These are phyloP conservation scores for Podaxis rugospora DNA, from an alignment of 768 basidiomycete genomes.

Conservation along the genomic window DNA sequence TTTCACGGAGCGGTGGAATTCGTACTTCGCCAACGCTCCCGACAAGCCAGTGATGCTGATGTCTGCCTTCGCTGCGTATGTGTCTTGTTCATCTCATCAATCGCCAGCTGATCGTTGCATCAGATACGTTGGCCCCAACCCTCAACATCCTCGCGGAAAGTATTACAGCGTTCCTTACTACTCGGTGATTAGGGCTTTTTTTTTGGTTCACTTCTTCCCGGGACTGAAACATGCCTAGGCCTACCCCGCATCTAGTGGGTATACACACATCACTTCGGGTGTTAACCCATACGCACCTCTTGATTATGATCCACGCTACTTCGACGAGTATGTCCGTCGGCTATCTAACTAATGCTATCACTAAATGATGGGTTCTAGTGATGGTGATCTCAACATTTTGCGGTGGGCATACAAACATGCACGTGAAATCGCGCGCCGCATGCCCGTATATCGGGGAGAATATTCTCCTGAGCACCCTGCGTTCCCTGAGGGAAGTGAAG, in stretches of 20 bases:
- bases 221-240: neutral
- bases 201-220: neutral
- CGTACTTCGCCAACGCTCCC: slow-evolving; percentile 42
- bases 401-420: slow-evolving; percentile 51
- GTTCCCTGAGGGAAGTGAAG: slow-evolving; percentile 31
- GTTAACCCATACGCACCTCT: slow-evolving; percentile 35
- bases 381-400: slow-evolving; percentile 40
- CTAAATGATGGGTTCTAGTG: slow-evolving; percentile 19
- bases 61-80: slow-evolving; percentile 37
- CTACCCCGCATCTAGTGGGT: slow-evolving; percentile 43
- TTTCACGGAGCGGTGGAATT: slow-evolving; percentile 46
- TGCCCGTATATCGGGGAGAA: slow-evolving; percentile 40
- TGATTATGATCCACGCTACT: slow-evolving; percentile 42
- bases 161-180: slow-evolving; percentile 19
- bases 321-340: slow-evolving; percentile 33
- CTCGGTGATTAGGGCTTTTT: slow-evolving; percentile 8
- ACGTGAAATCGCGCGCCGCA: slow-evolving; percentile 53
- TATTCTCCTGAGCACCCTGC: slow-evolving; percentile 28
- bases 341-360: no score
- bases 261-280: slow-evolving; percentile 42
- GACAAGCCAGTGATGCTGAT: slow-evolving; percentile 54
- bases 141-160: slow-evolving; percentile 16
- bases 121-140: slow-evolving; percentile 18
- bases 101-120: neutral
- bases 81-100: neutral